Conservation (phyloP, 2,329 filamentous ascomycete species). For the Trichoderma gracile region DNA sequence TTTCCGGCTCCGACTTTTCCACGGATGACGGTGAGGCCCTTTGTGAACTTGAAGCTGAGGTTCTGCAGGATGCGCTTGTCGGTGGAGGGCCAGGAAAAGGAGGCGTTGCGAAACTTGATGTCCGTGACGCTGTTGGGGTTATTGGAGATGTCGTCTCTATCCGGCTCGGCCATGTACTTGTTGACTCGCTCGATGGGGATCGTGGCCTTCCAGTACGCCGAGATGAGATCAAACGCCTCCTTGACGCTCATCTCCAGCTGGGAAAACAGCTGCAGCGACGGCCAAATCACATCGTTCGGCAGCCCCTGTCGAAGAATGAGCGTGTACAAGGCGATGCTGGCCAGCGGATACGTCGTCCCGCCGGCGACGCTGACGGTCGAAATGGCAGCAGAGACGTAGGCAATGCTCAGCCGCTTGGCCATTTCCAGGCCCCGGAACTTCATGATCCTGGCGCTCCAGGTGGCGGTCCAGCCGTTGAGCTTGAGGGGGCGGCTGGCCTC, state of each 20-base stretch:
- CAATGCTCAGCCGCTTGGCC: conserved; percentile 42
- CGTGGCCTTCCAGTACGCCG: conserved; percentile 75
- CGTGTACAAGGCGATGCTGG: conserved; percentile 80
- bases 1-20: conserved; percentile 64
- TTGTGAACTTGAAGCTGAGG: conserved; percentile 48
- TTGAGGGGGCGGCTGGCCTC: conserved; percentile 73
- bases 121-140: conserved; percentile 39
- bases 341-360: conserved; percentile 74
- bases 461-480: conserved; percentile 44
- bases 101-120: conserved; percentile 62
- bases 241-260: conserved; percentile 73
- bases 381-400: conserved; percentile 51
- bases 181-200: conserved; percentile 82
- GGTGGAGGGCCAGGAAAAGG: conserved; percentile 78
- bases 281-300: conserved; percentile 81
- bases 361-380: conserved; percentile 69
- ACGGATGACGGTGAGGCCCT: conserved; percentile 57
- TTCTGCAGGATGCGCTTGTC: conserved; percentile 52
- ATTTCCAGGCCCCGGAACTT: conserved; percentile 41
- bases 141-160: conserved; percentile 60
- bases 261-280: conserved; percentile 76
- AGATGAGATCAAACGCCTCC: conserved; percentile 74
- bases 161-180: conserved; percentile 80
- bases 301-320: conserved; percentile 66
- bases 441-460: conserved; percentile 42